Conservation (phyloP, 441 rosid genomes). For the Eutrema salsugineum region DNA sequence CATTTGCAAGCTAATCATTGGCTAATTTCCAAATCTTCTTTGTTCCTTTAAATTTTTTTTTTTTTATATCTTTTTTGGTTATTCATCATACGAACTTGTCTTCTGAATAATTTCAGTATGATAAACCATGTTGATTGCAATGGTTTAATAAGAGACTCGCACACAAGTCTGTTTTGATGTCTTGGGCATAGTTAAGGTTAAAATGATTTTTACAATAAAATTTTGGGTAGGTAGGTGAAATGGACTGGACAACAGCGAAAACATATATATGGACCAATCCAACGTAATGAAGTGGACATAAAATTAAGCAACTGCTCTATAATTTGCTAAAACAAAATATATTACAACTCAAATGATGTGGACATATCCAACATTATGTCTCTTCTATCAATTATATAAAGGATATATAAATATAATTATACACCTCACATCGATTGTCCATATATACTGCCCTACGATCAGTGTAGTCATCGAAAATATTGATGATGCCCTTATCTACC, state of each 20-base stretch:
- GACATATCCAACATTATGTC: background rate
- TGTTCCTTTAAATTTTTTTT: too few species aligned
- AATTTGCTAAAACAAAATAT: background rate
- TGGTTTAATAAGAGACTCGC: background rate
- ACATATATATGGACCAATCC: background rate
- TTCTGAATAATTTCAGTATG: background rate
- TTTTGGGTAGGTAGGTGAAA: slow-evolving; percentile 9
- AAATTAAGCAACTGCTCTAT: slow-evolving; percentile 5
- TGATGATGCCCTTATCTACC: background rate
- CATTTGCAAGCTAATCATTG: background rate
- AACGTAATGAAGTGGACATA: background rate
- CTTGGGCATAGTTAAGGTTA: background rate
- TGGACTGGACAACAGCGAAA: slow-evolving; percentile 23
- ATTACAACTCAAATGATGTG: background rate
- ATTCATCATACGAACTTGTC: too few species aligned
- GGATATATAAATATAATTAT: background rate
- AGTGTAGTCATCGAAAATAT: background rate
- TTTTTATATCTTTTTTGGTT: too few species aligned
- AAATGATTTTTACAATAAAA: background rate
- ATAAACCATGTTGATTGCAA: background rate
- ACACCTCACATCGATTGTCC: slow-evolving; percentile 7
- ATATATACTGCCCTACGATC: background rate
- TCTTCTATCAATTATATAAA: background rate
- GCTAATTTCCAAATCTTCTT: background rate
- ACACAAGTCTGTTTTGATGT: background rate